These are phyloP conservation scores for Candida sanyaensis DNA, from an alignment of 1,139 yeast genomes.

Conservation along the genomic window DNA sequence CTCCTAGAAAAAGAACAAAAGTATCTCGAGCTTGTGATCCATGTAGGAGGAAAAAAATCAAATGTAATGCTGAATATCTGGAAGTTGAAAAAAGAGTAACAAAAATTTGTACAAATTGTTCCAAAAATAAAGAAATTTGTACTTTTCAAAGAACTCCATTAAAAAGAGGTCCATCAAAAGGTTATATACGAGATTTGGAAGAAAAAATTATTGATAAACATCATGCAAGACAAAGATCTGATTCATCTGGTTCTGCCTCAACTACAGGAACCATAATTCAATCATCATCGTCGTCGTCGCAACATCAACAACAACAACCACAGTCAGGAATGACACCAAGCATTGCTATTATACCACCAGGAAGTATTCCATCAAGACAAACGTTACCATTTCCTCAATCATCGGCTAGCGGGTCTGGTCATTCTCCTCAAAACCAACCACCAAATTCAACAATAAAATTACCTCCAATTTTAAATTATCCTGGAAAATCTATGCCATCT, in stretches of 20 bases:
- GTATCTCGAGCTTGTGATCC: constrained; percentile 71
- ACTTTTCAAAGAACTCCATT: constrained; percentile 68
- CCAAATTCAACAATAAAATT: constrained; percentile 18
- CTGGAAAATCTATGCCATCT: constrained; percentile 12
- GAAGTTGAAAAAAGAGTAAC: constrained; percentile 43
- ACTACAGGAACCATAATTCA: neutral
- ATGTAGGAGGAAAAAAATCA: constrained; percentile 63
- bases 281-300: constrained; percentile 4
- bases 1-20: constrained; percentile 59
- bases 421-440: constrained; percentile 13
- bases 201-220: constrained; percentile 23
- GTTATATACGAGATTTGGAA: constrained; percentile 51
- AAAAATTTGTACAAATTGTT: constrained; percentile 58
- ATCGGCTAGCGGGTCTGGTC: constrained; percentile 4
- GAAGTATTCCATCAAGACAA: neutral
- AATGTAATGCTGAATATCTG: constrained; percentile 60
- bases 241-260: neutral
- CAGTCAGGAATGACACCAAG: constrained; percentile 2
- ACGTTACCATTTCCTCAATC: constrained; percentile 3
- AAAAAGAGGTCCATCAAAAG: constrained; percentile 79
- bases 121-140: constrained; percentile 54
- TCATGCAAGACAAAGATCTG: constrained; percentile 1
- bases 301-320: constrained; percentile 8
- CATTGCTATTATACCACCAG: neutral
- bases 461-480: constrained; percentile 17